These are phyloP conservation scores for Aegle marmelos DNA, from an alignment of 345 rosid genomes.

Conservation along the genomic window DNA sequence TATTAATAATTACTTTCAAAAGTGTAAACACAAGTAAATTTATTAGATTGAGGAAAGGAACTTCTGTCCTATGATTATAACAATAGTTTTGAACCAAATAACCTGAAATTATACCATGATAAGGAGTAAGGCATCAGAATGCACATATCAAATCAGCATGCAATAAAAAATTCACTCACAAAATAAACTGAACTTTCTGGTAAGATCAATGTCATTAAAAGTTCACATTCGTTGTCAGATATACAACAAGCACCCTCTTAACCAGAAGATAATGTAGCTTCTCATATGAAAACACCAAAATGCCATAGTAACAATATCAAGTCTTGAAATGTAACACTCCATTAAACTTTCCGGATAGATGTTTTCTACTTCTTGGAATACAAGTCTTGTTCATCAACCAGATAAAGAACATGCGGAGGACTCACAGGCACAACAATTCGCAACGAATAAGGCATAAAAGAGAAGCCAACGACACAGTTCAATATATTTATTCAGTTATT, in stretches of 20 bases:
- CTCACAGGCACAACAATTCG: slow-evolving; percentile 25
- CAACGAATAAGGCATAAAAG: slow-evolving; percentile 23
- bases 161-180: not conserved
- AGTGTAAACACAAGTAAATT: not conserved
- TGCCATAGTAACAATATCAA: slow-evolving; percentile 22
- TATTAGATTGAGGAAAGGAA: not conserved
- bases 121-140: not conserved
- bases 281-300: slow-evolving; percentile 23
- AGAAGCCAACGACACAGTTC: slow-evolving; percentile 20
- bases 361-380: slow-evolving; percentile 20
- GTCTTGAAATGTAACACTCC: slow-evolving; percentile 19
- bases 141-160: not conserved
- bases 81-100: not conserved
- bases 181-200: slow-evolving; percentile 10
- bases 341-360: slow-evolving; percentile 23
- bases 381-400: not conserved
- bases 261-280: slow-evolving; percentile 15
- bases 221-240: slow-evolving; percentile 19
- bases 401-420: slow-evolving; percentile 30
- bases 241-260: slow-evolving; percentile 24
- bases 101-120: not conserved
- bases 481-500: slow-evolving; percentile 28
- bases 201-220: slow-evolving; percentile 9
- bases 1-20: too few relatives aligned
- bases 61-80: not conserved